A percentile compares a stretch with the other conserved stretches of the same genome.
Conservation (phyloP, 352 stramenopile species). For the Peronospora destructor region DNA sequence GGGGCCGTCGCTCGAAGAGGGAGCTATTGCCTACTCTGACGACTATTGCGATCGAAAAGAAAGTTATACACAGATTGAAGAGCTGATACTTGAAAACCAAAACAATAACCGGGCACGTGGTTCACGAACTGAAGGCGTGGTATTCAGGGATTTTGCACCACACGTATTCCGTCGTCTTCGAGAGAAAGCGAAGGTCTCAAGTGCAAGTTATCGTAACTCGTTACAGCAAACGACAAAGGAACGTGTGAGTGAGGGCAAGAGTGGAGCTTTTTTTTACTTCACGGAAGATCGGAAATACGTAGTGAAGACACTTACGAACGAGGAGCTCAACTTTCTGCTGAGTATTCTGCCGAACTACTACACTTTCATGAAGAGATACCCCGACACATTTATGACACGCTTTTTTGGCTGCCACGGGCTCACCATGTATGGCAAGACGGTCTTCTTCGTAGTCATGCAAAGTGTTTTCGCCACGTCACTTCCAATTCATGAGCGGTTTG, state of each 20-base stretch:
- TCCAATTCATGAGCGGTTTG: slow-evolving; percentile 77
- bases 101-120: slow-evolving; percentile 39
- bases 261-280: slow-evolving; percentile 80
- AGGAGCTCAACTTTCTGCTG: slow-evolving; percentile 71
- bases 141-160: slow-evolving; percentile 78
- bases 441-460: slow-evolving; percentile 84
- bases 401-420: slow-evolving; percentile 78
- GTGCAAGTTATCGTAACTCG: slow-evolving; percentile 55
- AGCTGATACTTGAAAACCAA: slow-evolving; percentile 63
- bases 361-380: slow-evolving; percentile 52
- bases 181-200: slow-evolving; percentile 54
- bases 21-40: slow-evolving; percentile 4
- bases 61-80: slow-evolving; percentile 69
- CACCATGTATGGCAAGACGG: slow-evolving; percentile 81
- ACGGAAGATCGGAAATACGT: slow-evolving; percentile 79
- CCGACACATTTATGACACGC: slow-evolving; percentile 73
- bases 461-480: slow-evolving; percentile 74
- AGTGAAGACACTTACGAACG: slow-evolving; percentile 70
- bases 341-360: slow-evolving; percentile 69
- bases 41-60: slow-evolving; percentile 61
- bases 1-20: slow-evolving; percentile 20
- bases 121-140: slow-evolving; percentile 42
- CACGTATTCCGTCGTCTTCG: slow-evolving; percentile 74
- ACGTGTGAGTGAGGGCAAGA: slow-evolving; percentile 76
- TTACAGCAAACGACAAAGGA: slow-evolving; percentile 72